These are phyloP conservation scores for Monosporascus sp. DNA, from an alignment of 2,329 filamentous ascomycete species.

Conservation along the genomic window DNA sequence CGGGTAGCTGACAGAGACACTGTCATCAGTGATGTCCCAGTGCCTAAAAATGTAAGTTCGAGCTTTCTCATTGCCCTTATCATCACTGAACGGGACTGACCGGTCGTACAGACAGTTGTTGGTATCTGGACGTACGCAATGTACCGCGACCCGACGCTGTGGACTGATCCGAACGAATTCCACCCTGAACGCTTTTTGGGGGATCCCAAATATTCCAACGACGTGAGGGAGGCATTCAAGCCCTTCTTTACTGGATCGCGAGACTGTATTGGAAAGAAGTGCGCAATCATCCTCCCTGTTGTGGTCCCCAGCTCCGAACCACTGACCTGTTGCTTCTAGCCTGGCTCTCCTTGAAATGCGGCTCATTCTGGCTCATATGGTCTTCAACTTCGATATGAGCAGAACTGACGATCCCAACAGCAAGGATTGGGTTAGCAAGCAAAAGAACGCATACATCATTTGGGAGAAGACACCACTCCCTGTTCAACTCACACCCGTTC, in stretches of 20 bases:
- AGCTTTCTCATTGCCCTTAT: background rate
- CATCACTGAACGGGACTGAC: background rate
- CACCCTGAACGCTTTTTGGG: conserved; percentile 6
- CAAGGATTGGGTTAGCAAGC: conserved; percentile 2
- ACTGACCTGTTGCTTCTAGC: conserved; percentile 1
- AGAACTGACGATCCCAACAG: background rate
- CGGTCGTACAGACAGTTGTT: conserved; percentile 5
- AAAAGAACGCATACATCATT: conserved; percentile 5
- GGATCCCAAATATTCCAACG: conserved; percentile 1
- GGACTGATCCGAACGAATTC: conserved; percentile 5
- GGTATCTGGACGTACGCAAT: conserved; percentile 7
- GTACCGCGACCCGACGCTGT: conserved; percentile 6
- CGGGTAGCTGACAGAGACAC: conserved; percentile 4
- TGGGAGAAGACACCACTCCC: conserved; percentile 6
- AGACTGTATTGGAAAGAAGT: conserved; percentile 9
- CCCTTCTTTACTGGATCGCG: conserved; percentile 6
- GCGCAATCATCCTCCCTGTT: conserved; percentile 2
- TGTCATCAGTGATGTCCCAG: conserved; percentile 4
- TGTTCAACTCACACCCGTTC: conserved; percentile 2
- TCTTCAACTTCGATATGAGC: conserved; percentile 4
- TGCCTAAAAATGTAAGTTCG: conserved; percentile 4
- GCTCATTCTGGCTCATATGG: conserved; percentile 3
- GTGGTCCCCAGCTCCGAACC: background rate
- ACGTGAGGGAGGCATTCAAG: conserved; percentile 5
- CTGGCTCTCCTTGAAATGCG: conserved; percentile 6